Percentiles rank a stretch among this genome's conserved stretches.
phyloP scores from a whole-genome alignment of 148 eudicot genomes.

The Amaranthus cruentus region DNA sequence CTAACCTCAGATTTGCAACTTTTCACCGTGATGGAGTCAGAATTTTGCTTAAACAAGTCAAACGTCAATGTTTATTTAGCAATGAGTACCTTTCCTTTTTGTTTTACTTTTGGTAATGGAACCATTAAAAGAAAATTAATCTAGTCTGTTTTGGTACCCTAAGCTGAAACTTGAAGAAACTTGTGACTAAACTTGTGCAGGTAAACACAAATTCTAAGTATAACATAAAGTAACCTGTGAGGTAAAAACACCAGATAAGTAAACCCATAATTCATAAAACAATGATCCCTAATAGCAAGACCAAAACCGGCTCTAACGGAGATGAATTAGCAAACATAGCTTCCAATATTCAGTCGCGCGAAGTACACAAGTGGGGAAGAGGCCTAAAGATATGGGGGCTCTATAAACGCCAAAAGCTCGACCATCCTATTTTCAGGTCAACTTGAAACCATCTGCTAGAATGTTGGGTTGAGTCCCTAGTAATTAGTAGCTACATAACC shows the following conservation, averaged over 20 bases:
- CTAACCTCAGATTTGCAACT: no score
- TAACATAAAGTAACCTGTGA: slow-evolving; percentile 30
- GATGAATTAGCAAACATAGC: slow-evolving; percentile 8
- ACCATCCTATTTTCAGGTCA: slow-evolving; percentile 28
- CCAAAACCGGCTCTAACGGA: slow-evolving; percentile 24
- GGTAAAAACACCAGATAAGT: slow-evolving; percentile 22
- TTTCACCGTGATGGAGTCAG: no score
- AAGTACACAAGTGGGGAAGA: neutral
- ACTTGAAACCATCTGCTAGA: slow-evolving; percentile 55
- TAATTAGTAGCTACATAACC: slow-evolving; percentile 26
- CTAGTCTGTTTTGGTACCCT: no score
- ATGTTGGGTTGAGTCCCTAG: slow-evolving; percentile 46
- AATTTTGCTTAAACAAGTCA: no score
- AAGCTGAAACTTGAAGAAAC: slow-evolving; percentile 16
- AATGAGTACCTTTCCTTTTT: no score
- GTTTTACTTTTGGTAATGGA: no score
- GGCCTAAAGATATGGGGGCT: neutral
- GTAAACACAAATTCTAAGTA: slow-evolving; percentile 21
- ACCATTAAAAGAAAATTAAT: no score
- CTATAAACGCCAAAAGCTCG: neutral
- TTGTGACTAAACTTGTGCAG: slow-evolving; percentile 16
- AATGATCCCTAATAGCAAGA: slow-evolving; percentile 26
- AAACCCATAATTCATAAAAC: slow-evolving; percentile 13
- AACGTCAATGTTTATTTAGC: no score
- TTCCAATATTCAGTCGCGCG: slow-evolving; percentile 15